Evolutionary conservation across 2,329 filamentous ascomycete genomes (phyloP).

Genomic region (Fusarium sp.): DNA sequence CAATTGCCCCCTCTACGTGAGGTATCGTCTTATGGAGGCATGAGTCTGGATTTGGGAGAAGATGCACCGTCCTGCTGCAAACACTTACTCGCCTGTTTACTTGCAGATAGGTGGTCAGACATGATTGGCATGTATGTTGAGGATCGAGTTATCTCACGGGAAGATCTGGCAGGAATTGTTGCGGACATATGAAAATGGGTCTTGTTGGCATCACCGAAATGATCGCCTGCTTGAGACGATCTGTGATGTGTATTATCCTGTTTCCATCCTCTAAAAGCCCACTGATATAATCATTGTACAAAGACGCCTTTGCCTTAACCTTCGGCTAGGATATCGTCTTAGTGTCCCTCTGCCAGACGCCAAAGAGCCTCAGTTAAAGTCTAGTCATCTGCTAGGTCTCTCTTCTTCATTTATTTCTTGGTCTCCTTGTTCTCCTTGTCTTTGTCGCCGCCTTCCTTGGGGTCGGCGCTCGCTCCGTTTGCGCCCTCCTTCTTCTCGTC

Average conservation of each 20-base stretch:
- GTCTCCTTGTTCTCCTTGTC: conserved; percentile 69
- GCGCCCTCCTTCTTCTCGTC: conserved; percentile 68
- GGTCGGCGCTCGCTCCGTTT: conserved; percentile 56
- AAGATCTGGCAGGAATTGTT: conserved; percentile 80
- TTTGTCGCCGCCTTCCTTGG: conserved; percentile 64
- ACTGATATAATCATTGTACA: conserved; percentile 50
- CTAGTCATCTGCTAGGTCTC: conserved; percentile 33
- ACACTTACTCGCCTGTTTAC: conserved; percentile 85
- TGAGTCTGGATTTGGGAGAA: conserved; percentile 54
- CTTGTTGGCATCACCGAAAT: conserved; percentile 9
- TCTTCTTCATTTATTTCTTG: conserved; percentile 51
- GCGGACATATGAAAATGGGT: conserved; percentile 52
- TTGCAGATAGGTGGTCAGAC: conserved; percentile 73
- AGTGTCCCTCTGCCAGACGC: conserved; percentile 42
- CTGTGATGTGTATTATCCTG: conserved; percentile 42
- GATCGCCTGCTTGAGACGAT: conserved; percentile 13
- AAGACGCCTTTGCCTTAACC: conserved; percentile 41
- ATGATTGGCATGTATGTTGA: conserved; percentile 69
- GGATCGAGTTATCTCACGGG: conserved; percentile 65
- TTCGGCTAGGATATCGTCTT: conserved; percentile 34
- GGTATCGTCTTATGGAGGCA: conserved; percentile 62
- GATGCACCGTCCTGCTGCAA: conserved; percentile 78
- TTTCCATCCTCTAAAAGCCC: conserved; percentile 43
- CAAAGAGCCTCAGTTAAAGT: conserved; percentile 36
- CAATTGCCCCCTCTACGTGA: neutral